phyloP scores from a whole-genome alignment of 202 grass and related monocot genomes.

The Zoysia matrella region DNA sequence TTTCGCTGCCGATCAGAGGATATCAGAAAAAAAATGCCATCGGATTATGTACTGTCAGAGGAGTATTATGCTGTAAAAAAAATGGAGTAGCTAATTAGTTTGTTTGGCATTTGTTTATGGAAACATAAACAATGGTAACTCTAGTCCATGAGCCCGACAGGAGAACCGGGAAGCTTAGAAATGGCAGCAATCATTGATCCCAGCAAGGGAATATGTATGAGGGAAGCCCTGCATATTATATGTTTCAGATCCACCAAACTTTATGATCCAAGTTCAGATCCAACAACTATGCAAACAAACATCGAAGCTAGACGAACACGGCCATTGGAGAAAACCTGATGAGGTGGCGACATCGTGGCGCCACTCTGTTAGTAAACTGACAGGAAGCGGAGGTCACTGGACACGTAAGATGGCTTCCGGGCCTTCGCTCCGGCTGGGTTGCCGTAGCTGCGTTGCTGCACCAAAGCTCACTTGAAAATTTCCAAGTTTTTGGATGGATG shows the following conservation, averaged over 20 bases:
- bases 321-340: not conserved
- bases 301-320: not conserved
- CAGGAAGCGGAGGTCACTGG: not conserved
- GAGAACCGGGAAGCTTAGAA: slow-evolving; percentile 36
- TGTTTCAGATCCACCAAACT: slow-evolving; percentile 57
- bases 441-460: not conserved
- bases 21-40: not conserved
- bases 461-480: not conserved
- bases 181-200: slow-evolving; percentile 43
- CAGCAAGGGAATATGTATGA: slow-evolving; percentile 10
- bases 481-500: slow-evolving; percentile 12
- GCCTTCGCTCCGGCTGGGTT: not conserved
- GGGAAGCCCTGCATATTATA: slow-evolving; percentile 39
- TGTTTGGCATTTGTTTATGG: not conserved
- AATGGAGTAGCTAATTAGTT: too few relatives aligned
- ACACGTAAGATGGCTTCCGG: not conserved
- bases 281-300: slow-evolving; percentile 49
- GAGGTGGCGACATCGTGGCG: not conserved
- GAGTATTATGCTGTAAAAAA: not conserved
- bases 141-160: slow-evolving; percentile 26
- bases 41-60: not conserved
- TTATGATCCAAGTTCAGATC: slow-evolving; percentile 51
- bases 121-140: not conserved
- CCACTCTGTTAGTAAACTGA: not conserved
- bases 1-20: not conserved